These are phyloP conservation scores for Crithidia acanthocephali DNA, from an alignment of 208 protist species.

Conservation along the genomic window DNA sequence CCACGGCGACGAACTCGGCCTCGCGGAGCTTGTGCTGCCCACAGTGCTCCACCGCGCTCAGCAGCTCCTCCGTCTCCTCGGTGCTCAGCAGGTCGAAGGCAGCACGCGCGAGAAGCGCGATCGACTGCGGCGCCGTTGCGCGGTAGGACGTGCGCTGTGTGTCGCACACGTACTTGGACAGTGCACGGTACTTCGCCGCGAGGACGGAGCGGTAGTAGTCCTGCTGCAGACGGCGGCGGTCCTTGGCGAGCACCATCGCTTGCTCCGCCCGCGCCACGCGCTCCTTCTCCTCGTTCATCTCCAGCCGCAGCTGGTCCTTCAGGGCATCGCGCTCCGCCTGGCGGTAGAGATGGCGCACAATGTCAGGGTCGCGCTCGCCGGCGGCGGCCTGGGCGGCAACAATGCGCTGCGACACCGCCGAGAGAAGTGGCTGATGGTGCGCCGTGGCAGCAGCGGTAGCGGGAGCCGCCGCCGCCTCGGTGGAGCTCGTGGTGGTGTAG, in stretches of 20 bases:
- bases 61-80: conserved; percentile 67
- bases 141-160: conserved; percentile 34
- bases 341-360: conserved; percentile 47
- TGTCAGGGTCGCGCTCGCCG: conserved; percentile 49
- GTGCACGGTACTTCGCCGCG: conserved; percentile 58
- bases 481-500: neutral
- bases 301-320: conserved; percentile 20
- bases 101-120: conserved; percentile 57
- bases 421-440: conserved; percentile 50
- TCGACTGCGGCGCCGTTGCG: conserved; percentile 36
- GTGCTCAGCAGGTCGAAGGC: conserved; percentile 59
- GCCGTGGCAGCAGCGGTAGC: neutral
- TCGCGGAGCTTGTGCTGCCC: conserved; percentile 38
- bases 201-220: conserved; percentile 54
- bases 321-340: conserved; percentile 22
- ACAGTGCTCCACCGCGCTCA: conserved; percentile 49
- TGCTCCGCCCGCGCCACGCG: conserved; percentile 29
- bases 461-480: neutral
- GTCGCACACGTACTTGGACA: conserved; percentile 33
- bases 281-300: conserved; percentile 40
- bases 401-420: conserved; percentile 57
- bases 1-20: conserved; percentile 49
- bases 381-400: conserved; percentile 44
- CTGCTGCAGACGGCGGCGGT: conserved; percentile 38
- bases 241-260: conserved; percentile 27